Base-by-base conservation (phyloP, 257 asterid genomes). In the Cruciata laevipes region DNA sequence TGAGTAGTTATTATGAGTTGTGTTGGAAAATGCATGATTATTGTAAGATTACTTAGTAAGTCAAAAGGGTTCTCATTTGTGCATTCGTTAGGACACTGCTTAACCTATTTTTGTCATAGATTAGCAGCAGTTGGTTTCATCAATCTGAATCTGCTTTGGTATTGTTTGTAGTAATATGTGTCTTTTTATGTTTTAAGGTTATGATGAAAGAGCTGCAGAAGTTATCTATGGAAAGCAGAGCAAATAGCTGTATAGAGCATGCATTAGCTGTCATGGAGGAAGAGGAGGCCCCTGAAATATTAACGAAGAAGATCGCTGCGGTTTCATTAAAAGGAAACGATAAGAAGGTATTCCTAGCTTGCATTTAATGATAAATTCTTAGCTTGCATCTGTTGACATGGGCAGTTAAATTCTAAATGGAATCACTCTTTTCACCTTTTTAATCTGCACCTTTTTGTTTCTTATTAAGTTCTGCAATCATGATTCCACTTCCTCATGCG, bases 191-290 rank as follows among this genome's bases (percentile, higher is more conserved):
- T 37, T 67, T 64, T 44, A 57, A 89, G 97, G 89, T 69, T 10
- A 71, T 78, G 68, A 69, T 84, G 76, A 82, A 85, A 77, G 96
- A 87, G 53, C 73, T 92, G 90, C 82, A 81, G 84, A 78, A 57
- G 71, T 83, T 92, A 73, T 71, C 70, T 63, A 70, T 76, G 27
- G 91, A 89, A 42, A 84, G 96, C 63, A 87, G 97, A 78, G 78
- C 96, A 62, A 86, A 77, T 79, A 87, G 85, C 74, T 92, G 97
- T 60, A 79, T 86, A 78, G 98, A 92, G 84, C 97, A 92, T 57
- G 98, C 97, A 68, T 80, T 84, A 55, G 97, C 87, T 66, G 76
- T 89, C 73, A 86, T 87, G 86, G 98, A 92, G 81, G 95, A 84
- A 77, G 95, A 86, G 84, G 83, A 85, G 75, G 96, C 86, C 81